These are phyloP conservation scores for Colletotrichum higginsianum DNA, from an alignment of 2,329 filamentous ascomycete genomes.

Conservation along the genomic window DNA sequence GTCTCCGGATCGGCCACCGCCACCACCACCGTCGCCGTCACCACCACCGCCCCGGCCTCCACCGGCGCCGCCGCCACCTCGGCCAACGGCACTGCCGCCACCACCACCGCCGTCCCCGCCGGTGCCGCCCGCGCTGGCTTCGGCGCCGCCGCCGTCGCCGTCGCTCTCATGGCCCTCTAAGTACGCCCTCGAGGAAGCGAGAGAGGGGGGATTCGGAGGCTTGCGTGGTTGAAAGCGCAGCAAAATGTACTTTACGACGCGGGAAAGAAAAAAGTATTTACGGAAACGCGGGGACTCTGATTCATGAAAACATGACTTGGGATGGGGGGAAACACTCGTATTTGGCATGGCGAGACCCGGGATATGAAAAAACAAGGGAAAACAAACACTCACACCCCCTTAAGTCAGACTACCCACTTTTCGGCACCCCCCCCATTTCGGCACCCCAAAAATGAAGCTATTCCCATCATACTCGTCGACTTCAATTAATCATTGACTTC, in stretches of 20 bases:
- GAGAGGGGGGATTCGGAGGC: too few relatives aligned
- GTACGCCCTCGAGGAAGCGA: background rate
- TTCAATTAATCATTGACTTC: too few relatives aligned
- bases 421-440: too few relatives aligned
- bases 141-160: slow-evolving; percentile 37
- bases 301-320: slow-evolving; percentile 19
- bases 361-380: slow-evolving; percentile 18
- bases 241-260: background rate
- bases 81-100: slow-evolving; percentile 62
- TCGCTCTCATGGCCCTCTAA: slow-evolving; percentile 39
- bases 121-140: slow-evolving; percentile 29
- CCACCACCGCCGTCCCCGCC: slow-evolving; percentile 22
- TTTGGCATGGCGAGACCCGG: background rate
- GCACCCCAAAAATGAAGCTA: too few relatives aligned
- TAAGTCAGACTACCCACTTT: too few relatives aligned
- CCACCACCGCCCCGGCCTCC: slow-evolving; percentile 8
- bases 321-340: background rate
- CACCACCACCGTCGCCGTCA: slow-evolving; percentile 12
- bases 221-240: background rate
- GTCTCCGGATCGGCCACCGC: slow-evolving; percentile 1
- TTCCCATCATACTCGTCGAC: too few relatives aligned
- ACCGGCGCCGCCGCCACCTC: slow-evolving; percentile 15
- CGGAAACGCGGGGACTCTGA: slow-evolving; percentile 1
- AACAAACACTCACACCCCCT: too few relatives aligned
- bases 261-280: background rate